Evolutionary conservation across 805 yeast species (phyloP).

Genomic region (Candida loeiensis): DNA sequence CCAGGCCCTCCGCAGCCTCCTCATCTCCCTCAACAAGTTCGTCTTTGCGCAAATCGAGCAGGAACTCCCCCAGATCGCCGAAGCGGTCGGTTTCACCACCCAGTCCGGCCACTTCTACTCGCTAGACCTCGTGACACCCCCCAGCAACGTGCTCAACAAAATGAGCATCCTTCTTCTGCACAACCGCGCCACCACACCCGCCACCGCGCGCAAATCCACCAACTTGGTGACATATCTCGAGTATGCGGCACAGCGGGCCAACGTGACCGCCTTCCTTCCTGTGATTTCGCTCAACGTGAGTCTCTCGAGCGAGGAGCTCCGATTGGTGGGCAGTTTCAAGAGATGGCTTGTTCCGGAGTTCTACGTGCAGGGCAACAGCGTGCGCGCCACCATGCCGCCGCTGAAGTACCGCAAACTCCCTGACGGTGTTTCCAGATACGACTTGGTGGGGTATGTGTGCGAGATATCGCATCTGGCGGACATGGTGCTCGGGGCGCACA

Average conservation of each 20-base stretch:
- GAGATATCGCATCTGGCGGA: conserved; percentile 51
- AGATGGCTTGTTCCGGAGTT: conserved; percentile 65
- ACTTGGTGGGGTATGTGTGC: conserved; percentile 66
- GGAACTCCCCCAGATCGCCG: conserved; percentile 42
- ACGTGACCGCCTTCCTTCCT: conserved; percentile 58
- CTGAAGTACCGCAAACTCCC: conserved; percentile 5
- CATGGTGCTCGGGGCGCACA: conserved; percentile 42
- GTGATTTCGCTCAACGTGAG: conserved; percentile 60
- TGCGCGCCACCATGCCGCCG: conserved; percentile 1
- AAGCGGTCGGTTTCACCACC: conserved; percentile 1
- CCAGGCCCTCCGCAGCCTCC: conserved; percentile 39
- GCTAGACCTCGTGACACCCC: conserved; percentile 43
- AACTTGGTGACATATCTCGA: conserved; percentile 52
- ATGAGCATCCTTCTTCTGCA: conserved; percentile 16
- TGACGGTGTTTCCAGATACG: conserved; percentile 46
- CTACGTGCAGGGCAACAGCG: conserved; percentile 26
- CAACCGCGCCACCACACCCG: conserved; percentile 14
- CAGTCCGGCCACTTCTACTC: conserved; percentile 21
- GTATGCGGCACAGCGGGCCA: conserved; percentile 51
- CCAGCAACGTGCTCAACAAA: conserved; percentile 23
- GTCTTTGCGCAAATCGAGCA: conserved; percentile 48
- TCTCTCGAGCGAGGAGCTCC: conserved; percentile 53
- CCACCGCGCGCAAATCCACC: conserved; percentile 14
- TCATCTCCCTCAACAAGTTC: conserved; percentile 58
- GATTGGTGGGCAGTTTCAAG: conserved; percentile 43